Evolutionary conservation across 352 stramenopile species (phyloP), one percentile per base, ranked within the genome.

Genomic region (Detonula confervacea): DNA sequence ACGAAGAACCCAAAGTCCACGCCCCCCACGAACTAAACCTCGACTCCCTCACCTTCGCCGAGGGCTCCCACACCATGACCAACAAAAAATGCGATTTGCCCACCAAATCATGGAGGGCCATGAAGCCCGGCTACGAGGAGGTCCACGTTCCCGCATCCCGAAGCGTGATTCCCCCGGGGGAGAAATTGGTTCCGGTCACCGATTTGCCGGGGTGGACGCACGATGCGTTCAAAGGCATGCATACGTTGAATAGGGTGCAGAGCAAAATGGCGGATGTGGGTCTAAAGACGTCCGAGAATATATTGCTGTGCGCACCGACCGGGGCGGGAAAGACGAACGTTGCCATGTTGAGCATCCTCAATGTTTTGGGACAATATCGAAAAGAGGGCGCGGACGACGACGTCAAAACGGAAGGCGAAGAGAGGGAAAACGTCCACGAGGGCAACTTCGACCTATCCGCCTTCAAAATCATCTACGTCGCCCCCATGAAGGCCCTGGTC

Each of bases 381-480:
- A 91, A 79, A 73, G 63, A 82, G 7, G 39, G 46, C 29, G 49
- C 49, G 12, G 75, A 67, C 55, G 89, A 49, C 85, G 88, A 70
- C 83, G 95, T 71, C 70, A 84, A 18, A 89, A 95, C 75, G 49
- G 74, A 84, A 7, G 47, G 64, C 25, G 81, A 81, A 20, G 92
- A 46, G 83, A 96, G 78, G 71, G 81, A 6, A 84, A 94, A 88
- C 20, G 95, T 93, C 20, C 65, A 85, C 46, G 59, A 77, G 37
- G 77, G 71, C 25, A 74, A 92, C 14, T 96, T 99, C 71, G 96
- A 99, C 84, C 66, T 98, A 18, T 95, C 97, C 39, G 93, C 95
- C 16, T 99, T 99, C 86, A 99, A 99, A 90, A 99, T 99, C 80
- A 97, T 99, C 33, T 99, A 99, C 68, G 96, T 99, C 37, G 98